A percentile compares a stretch with the other conserved stretches of the same genome.
phyloP scores from a whole-genome alignment of 257 asterid species.

The Solanum chilense region DNA sequence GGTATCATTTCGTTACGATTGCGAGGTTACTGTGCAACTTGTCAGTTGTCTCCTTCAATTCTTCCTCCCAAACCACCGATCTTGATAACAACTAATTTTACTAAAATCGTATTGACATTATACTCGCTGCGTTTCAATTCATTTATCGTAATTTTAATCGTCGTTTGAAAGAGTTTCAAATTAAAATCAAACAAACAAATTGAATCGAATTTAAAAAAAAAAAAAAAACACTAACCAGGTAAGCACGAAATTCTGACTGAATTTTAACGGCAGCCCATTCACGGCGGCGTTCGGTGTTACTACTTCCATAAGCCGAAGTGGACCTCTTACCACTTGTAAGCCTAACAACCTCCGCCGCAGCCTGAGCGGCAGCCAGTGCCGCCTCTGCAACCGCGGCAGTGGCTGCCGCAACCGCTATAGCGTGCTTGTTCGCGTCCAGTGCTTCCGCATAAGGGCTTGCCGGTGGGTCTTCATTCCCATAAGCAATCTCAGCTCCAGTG shows the following conservation, averaged over 20 bases:
- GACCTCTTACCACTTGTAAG: constrained; percentile 60
- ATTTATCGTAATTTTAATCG: background rate
- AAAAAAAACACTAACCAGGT: constrained; percentile 44
- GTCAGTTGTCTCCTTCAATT: background rate
- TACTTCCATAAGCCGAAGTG: background rate
- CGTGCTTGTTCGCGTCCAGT: constrained; percentile 69
- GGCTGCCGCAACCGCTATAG: constrained; percentile 97
- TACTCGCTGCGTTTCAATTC: background rate
- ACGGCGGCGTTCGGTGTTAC: constrained; percentile 32
- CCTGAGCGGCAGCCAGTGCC: constrained; percentile 95
- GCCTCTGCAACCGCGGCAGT: constrained; percentile 98
- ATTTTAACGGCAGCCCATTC: constrained; percentile 66
- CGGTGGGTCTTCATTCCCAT: constrained; percentile 12
- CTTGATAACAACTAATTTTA: background rate
- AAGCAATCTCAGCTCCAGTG: background rate
- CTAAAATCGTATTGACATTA: background rate
- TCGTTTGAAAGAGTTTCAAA: background rate
- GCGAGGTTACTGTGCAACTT: background rate
- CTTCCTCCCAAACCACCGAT: background rate
- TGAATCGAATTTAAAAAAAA: background rate
- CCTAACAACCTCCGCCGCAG: constrained; percentile 88
- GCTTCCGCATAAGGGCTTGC: constrained; percentile 35
- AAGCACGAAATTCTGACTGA: constrained; percentile 92
- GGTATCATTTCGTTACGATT: background rate
- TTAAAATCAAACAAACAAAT: background rate